Evolutionary conservation across 345 rosid species (phyloP), one percentile per base, ranked within the genome.

Genomic region (Eucalyptus tenuipes): DNA sequence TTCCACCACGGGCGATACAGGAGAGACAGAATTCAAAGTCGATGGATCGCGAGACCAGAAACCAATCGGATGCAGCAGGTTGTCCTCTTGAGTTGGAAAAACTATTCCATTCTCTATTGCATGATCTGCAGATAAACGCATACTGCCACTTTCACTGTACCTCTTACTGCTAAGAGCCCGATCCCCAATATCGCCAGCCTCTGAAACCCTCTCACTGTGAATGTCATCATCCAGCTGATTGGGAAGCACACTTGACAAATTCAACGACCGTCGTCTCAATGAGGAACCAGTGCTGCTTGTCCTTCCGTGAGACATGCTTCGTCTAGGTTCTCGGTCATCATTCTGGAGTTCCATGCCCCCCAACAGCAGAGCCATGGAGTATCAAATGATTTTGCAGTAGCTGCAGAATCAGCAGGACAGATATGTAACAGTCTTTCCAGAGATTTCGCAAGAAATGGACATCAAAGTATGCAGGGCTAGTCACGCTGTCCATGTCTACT

Each of bases 141-240:
- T 40, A 89, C 94, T 94, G 61, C 96, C 90, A 91, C 90, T 87
- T 80, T 90, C 93, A 85, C 91, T 90, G 88, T 87, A 86, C 89
- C 94, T 92, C 52, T 90, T 91, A 88, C 96, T 92, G 42, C 88
- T 91, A 89, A 95, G 95, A 45, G 93, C 97, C 49, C 96, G 95
- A 91, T 95, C 97, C 47, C 99, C 99, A 79, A 93, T 94, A 92
- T 97, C 99, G 49, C 98, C 99, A 5, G 97, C 98, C 94, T 96
- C 97, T 20, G 99, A 96, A 90, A 94, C 99, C 88, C 85, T 90
- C 93, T 93, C 95, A 55, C 93, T 93, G 88, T 93, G 95, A 68
- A 86, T 86, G 71, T 89, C 95, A 93, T 94, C 95, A 91, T 92
- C 92, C 22, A 87, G 49, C 13, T 90, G 86, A 64, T 87, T 89